These are phyloP conservation scores for Monascus purpureus DNA, from an alignment of 495 filamentous ascomycete genomes.

Conservation along the genomic window DNA sequence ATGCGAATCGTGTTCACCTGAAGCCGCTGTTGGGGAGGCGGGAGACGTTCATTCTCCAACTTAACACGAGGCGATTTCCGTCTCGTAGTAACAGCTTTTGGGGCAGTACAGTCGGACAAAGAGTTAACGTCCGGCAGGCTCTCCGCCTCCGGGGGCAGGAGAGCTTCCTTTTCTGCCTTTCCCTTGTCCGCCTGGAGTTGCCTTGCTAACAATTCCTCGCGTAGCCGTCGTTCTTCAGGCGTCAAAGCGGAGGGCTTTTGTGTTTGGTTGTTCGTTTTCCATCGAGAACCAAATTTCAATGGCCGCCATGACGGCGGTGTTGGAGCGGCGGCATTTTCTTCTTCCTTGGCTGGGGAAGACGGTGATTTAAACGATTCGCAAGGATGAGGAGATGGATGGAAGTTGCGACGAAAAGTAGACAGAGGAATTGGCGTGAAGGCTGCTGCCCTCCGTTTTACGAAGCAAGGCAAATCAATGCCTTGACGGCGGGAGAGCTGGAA, in stretches of 20 bases:
- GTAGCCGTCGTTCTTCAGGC: conserved; percentile 21
- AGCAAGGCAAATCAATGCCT: conserved; percentile 17
- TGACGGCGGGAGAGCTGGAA: conserved; percentile 16
- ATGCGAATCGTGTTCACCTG: conserved; percentile 1
- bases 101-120: too few relatives aligned
- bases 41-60: conserved; percentile 5
- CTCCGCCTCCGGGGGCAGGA: too few relatives aligned
- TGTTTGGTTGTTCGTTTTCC: conserved; percentile 8
- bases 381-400: conserved; percentile 14
- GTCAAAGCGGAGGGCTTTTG: conserved; percentile 15
- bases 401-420: conserved; percentile 11
- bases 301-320: background rate
- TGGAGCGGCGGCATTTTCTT: conserved; percentile 2
- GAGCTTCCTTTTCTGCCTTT: background rate
- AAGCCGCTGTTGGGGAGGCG: conserved; percentile 4
- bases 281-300: conserved; percentile 10
- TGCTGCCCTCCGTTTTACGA: conserved; percentile 8
- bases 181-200: background rate
- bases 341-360: conserved; percentile 9
- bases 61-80: too few relatives aligned
- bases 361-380: conserved; percentile 7
- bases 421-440: conserved; percentile 9
- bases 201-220: conserved; percentile 13
- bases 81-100: too few relatives aligned
- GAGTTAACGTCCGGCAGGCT: too few relatives aligned